Conservation (phyloP, 108 stramenopile species). For the Cyclotella cryptica region DNA sequence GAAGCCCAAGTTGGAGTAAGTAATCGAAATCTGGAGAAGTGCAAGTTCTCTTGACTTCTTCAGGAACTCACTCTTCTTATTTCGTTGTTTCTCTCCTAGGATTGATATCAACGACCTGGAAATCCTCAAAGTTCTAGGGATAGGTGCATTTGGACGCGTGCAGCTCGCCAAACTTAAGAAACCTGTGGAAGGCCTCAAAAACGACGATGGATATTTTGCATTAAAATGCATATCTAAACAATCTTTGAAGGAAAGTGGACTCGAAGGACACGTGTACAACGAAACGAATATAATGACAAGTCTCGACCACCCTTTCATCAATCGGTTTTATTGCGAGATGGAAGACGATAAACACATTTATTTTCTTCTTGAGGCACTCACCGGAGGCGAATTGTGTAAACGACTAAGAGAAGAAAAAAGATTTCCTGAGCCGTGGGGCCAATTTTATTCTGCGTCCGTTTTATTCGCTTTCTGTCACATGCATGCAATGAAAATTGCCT, state of each 20-base stretch:
- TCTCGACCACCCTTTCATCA: slow-evolving; percentile 65
- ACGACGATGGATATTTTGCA: slow-evolving; percentile 54
- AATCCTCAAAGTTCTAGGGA: slow-evolving; percentile 39
- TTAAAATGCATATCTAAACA: slow-evolving; percentile 63
- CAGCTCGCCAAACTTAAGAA: slow-evolving; percentile 47
- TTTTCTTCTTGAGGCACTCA: slow-evolving; percentile 68
- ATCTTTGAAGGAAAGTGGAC: slow-evolving; percentile 53
- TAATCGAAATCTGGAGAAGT: not conserved
- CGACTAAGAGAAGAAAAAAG: slow-evolving; percentile 43
- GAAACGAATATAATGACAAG: slow-evolving; percentile 58
- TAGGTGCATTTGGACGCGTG: slow-evolving; percentile 60
- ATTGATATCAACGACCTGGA: slow-evolving; percentile 47
- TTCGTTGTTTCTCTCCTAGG: slow-evolving; percentile 10
- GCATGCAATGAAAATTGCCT: slow-evolving; percentile 73
- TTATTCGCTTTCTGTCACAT: slow-evolving; percentile 67
- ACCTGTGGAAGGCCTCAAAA: slow-evolving; percentile 34
- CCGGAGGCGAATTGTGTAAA: slow-evolving; percentile 75
- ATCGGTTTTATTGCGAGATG: slow-evolving; percentile 54
- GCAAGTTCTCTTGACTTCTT: not conserved
- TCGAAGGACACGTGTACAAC: slow-evolving; percentile 53
- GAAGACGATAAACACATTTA: slow-evolving; percentile 62
- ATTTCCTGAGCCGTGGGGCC: slow-evolving; percentile 57
- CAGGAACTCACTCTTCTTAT: not conserved
- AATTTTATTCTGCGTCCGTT: slow-evolving; percentile 67
- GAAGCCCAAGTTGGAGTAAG: slow-evolving; percentile 12